phyloP scores from a whole-genome alignment of 176 grass and related monocot genomes.

The Oryza meyeriana region DNA sequence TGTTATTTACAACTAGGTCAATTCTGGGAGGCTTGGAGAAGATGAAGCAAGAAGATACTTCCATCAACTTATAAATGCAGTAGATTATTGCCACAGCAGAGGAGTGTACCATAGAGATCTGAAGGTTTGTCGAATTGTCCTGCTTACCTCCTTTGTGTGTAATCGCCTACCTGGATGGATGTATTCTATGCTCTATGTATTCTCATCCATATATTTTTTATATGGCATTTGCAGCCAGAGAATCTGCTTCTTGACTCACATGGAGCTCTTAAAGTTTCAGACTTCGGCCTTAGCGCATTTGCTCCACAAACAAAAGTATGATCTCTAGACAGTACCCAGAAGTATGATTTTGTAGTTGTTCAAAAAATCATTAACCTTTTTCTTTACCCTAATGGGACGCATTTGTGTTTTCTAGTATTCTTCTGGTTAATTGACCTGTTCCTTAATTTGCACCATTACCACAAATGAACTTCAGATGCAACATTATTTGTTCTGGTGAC shows the following conservation, averaged over 20 bases:
- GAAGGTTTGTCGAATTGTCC: constrained; percentile 56
- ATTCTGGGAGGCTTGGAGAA: constrained; percentile 66
- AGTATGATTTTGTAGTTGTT: neutral
- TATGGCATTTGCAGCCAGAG: constrained; percentile 70
- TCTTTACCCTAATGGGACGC: neutral
- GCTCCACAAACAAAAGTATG: constrained; percentile 69
- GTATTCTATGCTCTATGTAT: neutral
- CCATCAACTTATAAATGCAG: constrained; percentile 96
- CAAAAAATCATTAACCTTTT: neutral
- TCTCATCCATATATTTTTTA: constrained; percentile 22
- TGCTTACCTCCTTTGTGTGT: neutral
- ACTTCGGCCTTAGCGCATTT: constrained; percentile 93
- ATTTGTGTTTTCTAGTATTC: neutral
- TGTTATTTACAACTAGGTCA: constrained; percentile 53
- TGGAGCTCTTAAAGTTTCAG: constrained; percentile 90
- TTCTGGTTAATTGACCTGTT: neutral
- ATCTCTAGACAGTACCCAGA: constrained; percentile 19
- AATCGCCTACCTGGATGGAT: neutral
- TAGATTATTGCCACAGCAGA: constrained; percentile 94
- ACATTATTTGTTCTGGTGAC: neutral
- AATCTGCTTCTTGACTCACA: constrained; percentile 87
- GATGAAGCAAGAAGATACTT: constrained; percentile 93
- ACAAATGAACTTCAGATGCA: neutral
- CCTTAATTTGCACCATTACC: neutral
- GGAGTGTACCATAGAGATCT: constrained; percentile 96